Conservation (phyloP, 805 yeast genomes). For the Nakazawaea wickerhamii region DNA sequence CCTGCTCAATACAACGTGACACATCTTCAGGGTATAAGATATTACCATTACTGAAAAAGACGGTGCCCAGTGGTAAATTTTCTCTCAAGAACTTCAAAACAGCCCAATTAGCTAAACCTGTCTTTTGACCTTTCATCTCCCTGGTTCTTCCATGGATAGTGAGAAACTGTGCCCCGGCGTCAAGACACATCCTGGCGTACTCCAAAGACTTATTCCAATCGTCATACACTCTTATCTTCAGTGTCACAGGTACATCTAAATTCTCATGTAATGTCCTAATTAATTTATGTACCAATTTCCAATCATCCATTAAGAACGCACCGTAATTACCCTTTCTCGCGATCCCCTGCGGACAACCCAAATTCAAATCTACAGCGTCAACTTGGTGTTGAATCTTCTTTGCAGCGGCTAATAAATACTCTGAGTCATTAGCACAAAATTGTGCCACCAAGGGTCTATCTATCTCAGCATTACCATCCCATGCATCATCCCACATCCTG, state of each 20-base stretch:
- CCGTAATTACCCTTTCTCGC: slow-evolving; percentile 95
- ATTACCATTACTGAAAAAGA: slow-evolving; percentile 92
- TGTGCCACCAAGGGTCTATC: slow-evolving; percentile 92
- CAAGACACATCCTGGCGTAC: slow-evolving; percentile 83
- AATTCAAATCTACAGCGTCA: slow-evolving; percentile 92
- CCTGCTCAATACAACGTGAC: slow-evolving; percentile 54
- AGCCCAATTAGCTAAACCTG: slow-evolving; percentile 95
- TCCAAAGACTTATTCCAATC: slow-evolving; percentile 76
- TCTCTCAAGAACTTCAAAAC: slow-evolving; percentile 70
- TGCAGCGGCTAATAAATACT: slow-evolving; percentile 76
- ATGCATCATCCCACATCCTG: slow-evolving; percentile 59
- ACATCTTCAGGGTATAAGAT: slow-evolving; percentile 86
- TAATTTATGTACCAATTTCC: slow-evolving; percentile 73
- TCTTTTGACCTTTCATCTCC: slow-evolving; percentile 95
- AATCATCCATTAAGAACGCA: slow-evolving; percentile 93
- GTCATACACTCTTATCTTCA: slow-evolving; percentile 87
- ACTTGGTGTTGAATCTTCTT: slow-evolving; percentile 72
- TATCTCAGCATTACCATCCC: slow-evolving; percentile 62
- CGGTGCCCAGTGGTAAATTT: slow-evolving; percentile 71
- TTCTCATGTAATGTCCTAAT: slow-evolving; percentile 71
- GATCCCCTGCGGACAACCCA: slow-evolving; percentile 98
- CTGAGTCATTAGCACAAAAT: slow-evolving; percentile 95
- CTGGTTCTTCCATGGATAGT: slow-evolving; percentile 95
- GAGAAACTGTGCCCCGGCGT: slow-evolving; percentile 92
- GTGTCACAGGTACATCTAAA: slow-evolving; percentile 84